Base-by-base conservation (phyloP, 108 stramenopile species). In the Fistulifera pelliculosa region DNA sequence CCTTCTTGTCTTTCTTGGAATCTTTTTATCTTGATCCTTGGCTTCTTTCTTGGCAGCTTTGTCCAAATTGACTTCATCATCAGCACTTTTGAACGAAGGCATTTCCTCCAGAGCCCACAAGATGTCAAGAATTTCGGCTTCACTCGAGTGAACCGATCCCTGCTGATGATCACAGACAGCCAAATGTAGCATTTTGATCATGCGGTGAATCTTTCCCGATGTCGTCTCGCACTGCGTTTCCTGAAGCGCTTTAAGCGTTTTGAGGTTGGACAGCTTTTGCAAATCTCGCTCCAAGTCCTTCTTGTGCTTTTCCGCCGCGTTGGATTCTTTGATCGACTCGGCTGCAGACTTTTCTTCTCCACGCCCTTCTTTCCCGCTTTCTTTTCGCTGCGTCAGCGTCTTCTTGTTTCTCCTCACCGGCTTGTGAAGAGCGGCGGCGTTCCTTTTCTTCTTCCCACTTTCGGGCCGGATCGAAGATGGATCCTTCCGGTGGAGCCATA, bases 51-150 rank as follows among this genome's bases (percentile, higher is more conserved):
- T 93, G 47, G 74, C 70, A 11, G 73, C 81, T 71, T 92, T 94
- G 54, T 90, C 93, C 58, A 53, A 52, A 8, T 69, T 66, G 48
- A 91, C 66, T 52, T 77, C 79, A 14, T 67, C 75, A 49, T 90
- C 88, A 11, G 90, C 81, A 27, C 58, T 39, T 60, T 87, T 83
- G 65, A 90, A 97, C 5, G 76, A 25, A 22, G 75, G 49, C 85
- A 92, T 91, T 25, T 89, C 93, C 66, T 97, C 94, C 62, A 97
- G 61, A 31, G 94, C 93, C 96, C 96, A 97, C 15, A 97, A 74
- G 54, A 97, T 94, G 51, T 97, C 96, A 35, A 97, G 61, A 1
- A 90, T 77, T 70, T 92, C 84, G 40, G 92, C 92, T 67, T 92
- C 81, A 60, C 77, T 83, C 22, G 81, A 68, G 22, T 75, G 56